Base-by-base conservation (phyloP, 129 eudicot species). In the Logfia minima region DNA sequence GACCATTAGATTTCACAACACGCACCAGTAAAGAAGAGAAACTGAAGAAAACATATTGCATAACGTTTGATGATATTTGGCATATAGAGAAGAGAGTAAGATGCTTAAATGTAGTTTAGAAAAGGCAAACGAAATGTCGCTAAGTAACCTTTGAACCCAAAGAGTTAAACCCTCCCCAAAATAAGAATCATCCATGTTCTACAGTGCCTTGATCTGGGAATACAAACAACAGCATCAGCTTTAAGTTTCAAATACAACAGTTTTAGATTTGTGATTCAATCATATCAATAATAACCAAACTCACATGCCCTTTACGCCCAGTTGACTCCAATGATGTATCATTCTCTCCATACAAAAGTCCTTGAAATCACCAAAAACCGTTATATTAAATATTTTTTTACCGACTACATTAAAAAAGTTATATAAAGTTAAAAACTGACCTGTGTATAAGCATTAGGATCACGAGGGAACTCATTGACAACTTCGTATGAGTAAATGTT, bases 121-220 rank as follows among this genome's bases (percentile, higher is more conserved):
- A 32, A 56, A 8, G 21, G 21, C 23, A 75, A 62, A 63, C 41
- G 28, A 13, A 48, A 61, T 18, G 62, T 63, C 29, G 56, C 51
- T 77, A 66, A 71, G 84, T 65, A 41, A 92, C 96, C 96, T 92
- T 67, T 92, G 89, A 70, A 86, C 90, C 45, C 89, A 75, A 72
- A 92, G 96, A 64, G 97, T 84, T 81, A 87, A 86, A 72, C 96
- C 97, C 85, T 92, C 97, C 64, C 92, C 97, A 73, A 92, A 92
- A 74, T 83, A 72, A 41, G 88, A 72, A 6, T 55, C 19, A 22
- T 79, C 81, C 90, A 89, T 74, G 24, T 81, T 84, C 26, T 87
- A 86, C 60, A 79, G 65, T 68, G 85, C 35, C 35, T 32, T 32
- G 35, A 32, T 32, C 35, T 32, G 35, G 35, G 35, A 32, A 32